These are phyloP conservation scores for Aspergillus alliaceus DNA, from an alignment of 2,329 filamentous ascomycete genomes.

Conservation along the genomic window DNA sequence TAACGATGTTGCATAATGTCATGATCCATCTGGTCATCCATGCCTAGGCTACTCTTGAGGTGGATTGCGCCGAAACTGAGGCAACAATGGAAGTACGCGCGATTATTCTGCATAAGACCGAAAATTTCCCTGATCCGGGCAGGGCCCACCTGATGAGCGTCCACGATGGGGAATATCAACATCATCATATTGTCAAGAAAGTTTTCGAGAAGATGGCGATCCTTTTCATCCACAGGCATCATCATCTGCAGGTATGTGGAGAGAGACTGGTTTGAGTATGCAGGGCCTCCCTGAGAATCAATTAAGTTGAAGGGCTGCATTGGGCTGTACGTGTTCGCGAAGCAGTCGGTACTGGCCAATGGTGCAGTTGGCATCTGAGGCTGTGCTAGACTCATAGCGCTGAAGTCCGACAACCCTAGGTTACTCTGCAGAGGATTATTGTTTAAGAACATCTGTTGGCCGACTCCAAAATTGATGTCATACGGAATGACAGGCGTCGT, in stretches of 20 bases:
- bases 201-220: constrained; percentile 82
- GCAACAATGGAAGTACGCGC: constrained; percentile 89
- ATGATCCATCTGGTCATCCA: constrained; percentile 13
- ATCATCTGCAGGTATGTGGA: not conserved
- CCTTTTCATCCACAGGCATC: constrained; percentile 69
- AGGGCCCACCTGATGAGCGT: not conserved
- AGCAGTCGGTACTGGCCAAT: not conserved
- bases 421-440: not conserved
- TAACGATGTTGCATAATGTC: constrained; percentile 72
- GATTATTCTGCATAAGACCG: constrained; percentile 56
- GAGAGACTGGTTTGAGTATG: not conserved
- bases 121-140: not conserved
- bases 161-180: constrained; percentile 26
- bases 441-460: not conserved
- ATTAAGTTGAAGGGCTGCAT: not conserved
- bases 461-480: not conserved
- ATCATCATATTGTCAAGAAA: constrained; percentile 85
- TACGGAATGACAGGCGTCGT: not conserved
- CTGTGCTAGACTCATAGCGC: not conserved
- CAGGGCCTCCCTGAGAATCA: not conserved
- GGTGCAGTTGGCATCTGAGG: not conserved
- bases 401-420: not conserved
- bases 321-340: not conserved
- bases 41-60: constrained; percentile 65
- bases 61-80: constrained; percentile 89